phyloP scores from a whole-genome alignment of 192 early-diverging fungal genomes.

The Linnemannia schmuckeri region DNA sequence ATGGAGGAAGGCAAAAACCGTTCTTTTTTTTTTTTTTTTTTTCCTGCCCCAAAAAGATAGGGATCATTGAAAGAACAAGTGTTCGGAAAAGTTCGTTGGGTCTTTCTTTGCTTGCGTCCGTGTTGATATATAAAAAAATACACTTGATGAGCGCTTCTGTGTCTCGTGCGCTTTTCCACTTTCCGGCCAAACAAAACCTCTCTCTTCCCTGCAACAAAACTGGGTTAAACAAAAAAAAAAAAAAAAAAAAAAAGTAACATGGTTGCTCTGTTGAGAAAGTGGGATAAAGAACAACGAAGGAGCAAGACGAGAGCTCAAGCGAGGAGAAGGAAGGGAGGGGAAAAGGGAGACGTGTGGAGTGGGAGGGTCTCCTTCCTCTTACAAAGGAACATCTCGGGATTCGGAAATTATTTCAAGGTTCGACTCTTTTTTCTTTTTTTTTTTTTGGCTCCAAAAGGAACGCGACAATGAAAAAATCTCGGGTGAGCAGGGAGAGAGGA shows the following conservation, averaged over 20 bases:
- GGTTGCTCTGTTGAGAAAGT: background rate
- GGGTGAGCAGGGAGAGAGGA: background rate
- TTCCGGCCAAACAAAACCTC: background rate
- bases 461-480: background rate
- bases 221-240: background rate
- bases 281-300: background rate
- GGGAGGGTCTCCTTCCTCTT: background rate
- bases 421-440: background rate
- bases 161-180: background rate
- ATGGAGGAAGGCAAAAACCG: background rate
- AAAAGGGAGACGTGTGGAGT: background rate
- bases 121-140: background rate
- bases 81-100: background rate
- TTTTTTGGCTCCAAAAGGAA: background rate
- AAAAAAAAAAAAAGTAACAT: background rate
- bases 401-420: slow-evolving; percentile 6
- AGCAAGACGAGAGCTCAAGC: background rate
- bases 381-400: background rate
- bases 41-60: background rate
- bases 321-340: background rate
- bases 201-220: background rate
- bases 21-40: background rate
- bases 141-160: background rate
- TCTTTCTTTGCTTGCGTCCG: background rate
- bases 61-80: background rate